phyloP scores from a whole-genome alignment of 2,329 filamentous ascomycete species.

The Zasmidium citrigriseum region DNA sequence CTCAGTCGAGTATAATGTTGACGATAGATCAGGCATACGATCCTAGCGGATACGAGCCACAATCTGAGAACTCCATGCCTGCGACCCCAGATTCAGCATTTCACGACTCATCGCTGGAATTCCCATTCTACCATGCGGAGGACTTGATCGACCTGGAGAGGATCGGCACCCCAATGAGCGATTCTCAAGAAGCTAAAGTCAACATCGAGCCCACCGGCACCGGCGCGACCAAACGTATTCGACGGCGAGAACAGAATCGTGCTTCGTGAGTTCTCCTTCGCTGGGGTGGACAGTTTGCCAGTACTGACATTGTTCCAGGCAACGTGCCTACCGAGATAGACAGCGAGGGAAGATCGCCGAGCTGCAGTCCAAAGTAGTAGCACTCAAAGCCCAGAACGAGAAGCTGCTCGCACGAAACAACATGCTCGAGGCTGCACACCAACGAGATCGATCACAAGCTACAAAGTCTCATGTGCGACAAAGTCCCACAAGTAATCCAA shows the following conservation, averaged over 20 bases:
- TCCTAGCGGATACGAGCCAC: neutral
- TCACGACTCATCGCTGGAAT: neutral
- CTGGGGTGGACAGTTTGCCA: neutral
- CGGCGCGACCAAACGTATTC: neutral
- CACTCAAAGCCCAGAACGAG: conserved; percentile 9
- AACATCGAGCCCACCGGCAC: neutral
- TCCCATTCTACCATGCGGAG: neutral
- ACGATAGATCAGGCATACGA: neutral
- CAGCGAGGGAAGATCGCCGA: conserved; percentile 14
- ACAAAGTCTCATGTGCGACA: neutral
- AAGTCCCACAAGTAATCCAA: neutral
- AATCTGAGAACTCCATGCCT: neutral
- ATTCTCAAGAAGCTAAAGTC: neutral
- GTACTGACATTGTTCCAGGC: neutral
- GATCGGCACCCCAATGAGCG: conserved; percentile 6
- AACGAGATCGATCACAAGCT: neutral
- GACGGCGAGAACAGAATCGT: conserved; percentile 3
- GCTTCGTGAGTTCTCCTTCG: neutral
- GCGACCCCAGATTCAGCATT: neutral
- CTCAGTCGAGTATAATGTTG: neutral
- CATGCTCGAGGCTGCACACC: conserved; percentile 8
- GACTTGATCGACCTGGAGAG: conserved; percentile 9
- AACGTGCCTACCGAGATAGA: conserved; percentile 12
- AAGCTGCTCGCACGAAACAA: conserved; percentile 9
- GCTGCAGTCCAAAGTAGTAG: conserved; percentile 6